Evolutionary conservation across 2,329 filamentous ascomycete genomes (phyloP).

Genomic region (Nothophaeocryptopus gaeumannii): DNA sequence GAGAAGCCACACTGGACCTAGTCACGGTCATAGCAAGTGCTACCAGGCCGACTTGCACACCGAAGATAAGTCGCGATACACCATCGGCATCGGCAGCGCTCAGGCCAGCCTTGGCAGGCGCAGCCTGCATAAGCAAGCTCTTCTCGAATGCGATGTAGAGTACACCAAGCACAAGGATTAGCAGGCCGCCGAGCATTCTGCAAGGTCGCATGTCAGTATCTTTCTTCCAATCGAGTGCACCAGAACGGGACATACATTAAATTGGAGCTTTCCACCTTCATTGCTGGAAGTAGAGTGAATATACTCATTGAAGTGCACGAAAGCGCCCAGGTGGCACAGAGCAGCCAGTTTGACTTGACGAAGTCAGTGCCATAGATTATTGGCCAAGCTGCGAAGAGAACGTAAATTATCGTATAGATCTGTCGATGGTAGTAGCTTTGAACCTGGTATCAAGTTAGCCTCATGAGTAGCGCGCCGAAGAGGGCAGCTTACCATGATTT

Average conservation of each 20-base stretch:
- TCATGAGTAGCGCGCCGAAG: background rate
- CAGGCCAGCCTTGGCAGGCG: constrained; percentile 32
- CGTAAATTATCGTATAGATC: constrained; percentile 76
- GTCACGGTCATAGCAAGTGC: constrained; percentile 82
- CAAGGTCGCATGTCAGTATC: constrained; percentile 2
- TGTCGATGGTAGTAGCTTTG: constrained; percentile 89
- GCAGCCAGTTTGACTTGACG: constrained; percentile 60
- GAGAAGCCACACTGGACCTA: constrained; percentile 74
- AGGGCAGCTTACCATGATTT: constrained; percentile 59
- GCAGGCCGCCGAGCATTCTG: constrained; percentile 68
- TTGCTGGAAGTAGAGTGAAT: constrained; percentile 84
- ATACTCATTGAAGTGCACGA: constrained; percentile 81
- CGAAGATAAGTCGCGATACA: constrained; percentile 60
- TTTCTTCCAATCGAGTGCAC: background rate
- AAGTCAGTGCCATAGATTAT: constrained; percentile 70
- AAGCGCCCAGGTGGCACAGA: constrained; percentile 69
- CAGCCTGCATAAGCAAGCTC: constrained; percentile 48
- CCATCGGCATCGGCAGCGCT: constrained; percentile 38
- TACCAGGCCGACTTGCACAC: constrained; percentile 74
- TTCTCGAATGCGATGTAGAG: constrained; percentile 80
- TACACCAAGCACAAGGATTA: constrained; percentile 75
- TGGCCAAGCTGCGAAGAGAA: constrained; percentile 77
- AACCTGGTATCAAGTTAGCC: constrained; percentile 54
- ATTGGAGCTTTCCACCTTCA: constrained; percentile 74
- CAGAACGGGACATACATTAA: constrained; percentile 64